Evolutionary conservation across 352 stramenopile species (phyloP), one percentile per base, ranked within the genome.

Genomic region (Phytophthora vignae): DNA sequence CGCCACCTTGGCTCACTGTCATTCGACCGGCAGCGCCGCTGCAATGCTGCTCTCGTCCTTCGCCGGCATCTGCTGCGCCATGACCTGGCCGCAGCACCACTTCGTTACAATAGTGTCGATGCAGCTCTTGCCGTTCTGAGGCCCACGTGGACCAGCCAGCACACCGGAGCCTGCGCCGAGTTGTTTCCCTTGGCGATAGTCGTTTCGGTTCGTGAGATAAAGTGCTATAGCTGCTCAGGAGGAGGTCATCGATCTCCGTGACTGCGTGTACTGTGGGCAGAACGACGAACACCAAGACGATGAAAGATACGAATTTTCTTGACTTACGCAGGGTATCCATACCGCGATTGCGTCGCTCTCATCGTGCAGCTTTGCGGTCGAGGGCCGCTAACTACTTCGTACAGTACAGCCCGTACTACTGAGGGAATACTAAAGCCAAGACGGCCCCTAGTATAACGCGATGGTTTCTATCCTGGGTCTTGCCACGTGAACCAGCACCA

Each of bases 81-180:
- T n/a, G n/a, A n/a, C n/a, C n/a, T n/a, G n/a, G n/a, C n/a, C n/a
- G n/a, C n/a, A n/a, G n/a, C n/a, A n/a, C n/a, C n/a, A n/a, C n/a
- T n/a, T n/a, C n/a, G n/a, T n/a, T n/a, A n/a, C n/a, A n/a, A 33
- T 33, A 33, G 29, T 33, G 29, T 33, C 29, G 29, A 33, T 33
- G 7, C 29, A 33, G 29, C 29, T 33, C 29, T 33, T 33, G 29
- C 8, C 29, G 29, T 33, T 33, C 6, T 33, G 29, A 33, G 4
- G 7, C 5, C 8, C 29, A 9, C 71, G 60, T 0, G 55, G 42
- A 0, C 71, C 71, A 78, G 2, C 65, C 65, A n/a, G 74, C 31
- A 22, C 71, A 77, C 27, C 54, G 42, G 3, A 64, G 21, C 4
- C 10, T 29, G 22, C 40, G 27, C 40, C 11, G 4, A 15, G 19